Conservation (phyloP, 2,329 filamentous ascomycete species). For the Trichophaea hybrida region DNA sequence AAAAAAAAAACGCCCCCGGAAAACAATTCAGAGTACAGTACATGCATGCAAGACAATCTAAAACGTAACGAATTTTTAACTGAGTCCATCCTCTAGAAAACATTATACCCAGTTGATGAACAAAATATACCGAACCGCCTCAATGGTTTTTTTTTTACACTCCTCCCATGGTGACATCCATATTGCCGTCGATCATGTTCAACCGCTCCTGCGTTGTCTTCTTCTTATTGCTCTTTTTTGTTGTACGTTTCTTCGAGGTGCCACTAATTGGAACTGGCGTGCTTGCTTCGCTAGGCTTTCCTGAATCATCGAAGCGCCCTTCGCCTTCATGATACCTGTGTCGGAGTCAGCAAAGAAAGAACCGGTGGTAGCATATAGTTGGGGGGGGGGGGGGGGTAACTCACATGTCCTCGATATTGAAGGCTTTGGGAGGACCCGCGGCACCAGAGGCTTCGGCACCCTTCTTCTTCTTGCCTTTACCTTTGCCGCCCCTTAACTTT, state of each 20-base stretch:
- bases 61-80: too few species aligned
- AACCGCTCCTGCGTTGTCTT: slow-evolving; percentile 56
- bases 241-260: slow-evolving; percentile 43
- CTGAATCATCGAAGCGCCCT: slow-evolving; percentile 84
- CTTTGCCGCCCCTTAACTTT: slow-evolving; percentile 36
- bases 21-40: too few species aligned
- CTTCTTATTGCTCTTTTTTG: slow-evolving; percentile 45
- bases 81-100: too few species aligned
- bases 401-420: slow-evolving; percentile 48
- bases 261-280: slow-evolving; percentile 39
- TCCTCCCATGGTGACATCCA: not conserved
- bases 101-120: too few species aligned
- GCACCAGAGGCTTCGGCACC: slow-evolving; percentile 44
- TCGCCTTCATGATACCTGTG: slow-evolving; percentile 99
- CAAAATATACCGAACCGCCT: too few species aligned
- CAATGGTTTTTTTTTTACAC: too few species aligned
- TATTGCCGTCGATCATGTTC: slow-evolving; percentile 48
- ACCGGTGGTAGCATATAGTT: not conserved
- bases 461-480: slow-evolving; percentile 40
- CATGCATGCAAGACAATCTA: too few species aligned
- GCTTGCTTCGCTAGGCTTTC: slow-evolving; percentile 70
- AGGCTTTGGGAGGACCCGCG: slow-evolving; percentile 36
- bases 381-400: slow-evolving; percentile 22
- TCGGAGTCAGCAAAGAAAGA: slow-evolving; percentile 30
- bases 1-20: too few species aligned